Evolutionary conservation across 1,284 basidiomycete genomes (phyloP).

Genomic region (Apiotrichum gamsii): DNA sequence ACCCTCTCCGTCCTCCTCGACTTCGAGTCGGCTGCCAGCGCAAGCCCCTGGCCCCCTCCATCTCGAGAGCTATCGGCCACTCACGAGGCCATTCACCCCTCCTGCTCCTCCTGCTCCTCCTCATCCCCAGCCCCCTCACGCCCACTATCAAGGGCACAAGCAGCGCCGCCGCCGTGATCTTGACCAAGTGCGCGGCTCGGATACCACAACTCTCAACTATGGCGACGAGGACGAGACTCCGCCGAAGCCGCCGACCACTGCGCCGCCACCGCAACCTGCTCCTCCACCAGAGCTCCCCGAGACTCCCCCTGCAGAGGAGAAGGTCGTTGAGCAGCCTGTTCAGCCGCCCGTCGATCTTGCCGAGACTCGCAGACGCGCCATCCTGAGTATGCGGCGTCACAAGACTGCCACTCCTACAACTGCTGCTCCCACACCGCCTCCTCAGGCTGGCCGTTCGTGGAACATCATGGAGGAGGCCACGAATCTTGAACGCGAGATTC

Average conservation of each 20-base stretch:
- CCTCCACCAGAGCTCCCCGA: neutral
- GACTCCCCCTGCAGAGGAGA: neutral
- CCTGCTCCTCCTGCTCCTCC: neutral
- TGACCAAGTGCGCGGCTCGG: constrained; percentile 2
- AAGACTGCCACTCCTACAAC: neutral
- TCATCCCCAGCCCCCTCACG: neutral
- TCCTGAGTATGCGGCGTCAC: constrained; percentile 31
- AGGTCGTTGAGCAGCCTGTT: neutral
- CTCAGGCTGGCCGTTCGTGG: neutral
- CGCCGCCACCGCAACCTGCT: neutral
- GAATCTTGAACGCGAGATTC: constrained; percentile 28
- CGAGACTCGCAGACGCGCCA: constrained; percentile 27
- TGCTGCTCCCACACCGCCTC: neutral
- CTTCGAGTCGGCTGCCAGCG: neutral
- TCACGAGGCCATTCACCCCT: neutral
- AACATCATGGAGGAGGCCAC: constrained; percentile 28
- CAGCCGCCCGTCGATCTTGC: constrained; percentile 16
- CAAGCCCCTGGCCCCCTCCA: neutral
- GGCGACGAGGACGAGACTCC: constrained; percentile 12
- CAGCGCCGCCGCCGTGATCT: constrained; percentile 6
- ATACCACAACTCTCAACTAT: constrained; percentile 16
- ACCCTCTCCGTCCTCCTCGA: neutral
- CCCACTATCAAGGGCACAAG: neutral
- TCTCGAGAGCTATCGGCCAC: constrained; percentile 2
- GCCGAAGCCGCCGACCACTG: neutral